These are phyloP conservation scores for Nannochloropsis oceanica DNA, from an alignment of 108 stramenopile genomes.

Conservation along the genomic window DNA sequence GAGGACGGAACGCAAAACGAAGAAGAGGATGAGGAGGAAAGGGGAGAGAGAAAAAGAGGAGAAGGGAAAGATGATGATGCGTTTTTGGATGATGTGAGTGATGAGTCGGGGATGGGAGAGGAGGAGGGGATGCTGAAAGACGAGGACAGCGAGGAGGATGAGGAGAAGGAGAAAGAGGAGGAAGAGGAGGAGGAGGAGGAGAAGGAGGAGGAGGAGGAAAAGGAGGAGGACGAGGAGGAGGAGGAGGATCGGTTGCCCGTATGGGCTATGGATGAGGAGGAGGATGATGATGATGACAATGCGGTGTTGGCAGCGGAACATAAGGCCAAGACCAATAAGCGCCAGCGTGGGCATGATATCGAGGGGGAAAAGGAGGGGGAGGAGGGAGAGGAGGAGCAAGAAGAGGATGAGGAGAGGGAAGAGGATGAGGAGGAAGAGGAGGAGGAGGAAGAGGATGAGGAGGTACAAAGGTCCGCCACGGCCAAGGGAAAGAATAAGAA, in stretches of 20 bases:
- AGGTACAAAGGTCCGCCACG: not conserved
- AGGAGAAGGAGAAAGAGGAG: constrained; percentile 2
- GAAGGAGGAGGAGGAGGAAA: constrained; percentile 18
- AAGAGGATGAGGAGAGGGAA: not conserved
- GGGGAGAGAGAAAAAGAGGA: not conserved
- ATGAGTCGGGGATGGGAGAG: not conserved
- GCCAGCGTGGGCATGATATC: not conserved
- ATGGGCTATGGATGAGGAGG: not conserved
- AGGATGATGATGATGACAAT: constrained; percentile 12
- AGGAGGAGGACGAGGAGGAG: constrained; percentile 1
- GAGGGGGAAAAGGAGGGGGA: not conserved
- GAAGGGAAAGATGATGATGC: not conserved
- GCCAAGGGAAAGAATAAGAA: not conserved
- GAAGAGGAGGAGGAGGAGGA: constrained; percentile 40
- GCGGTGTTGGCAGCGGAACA: not conserved
- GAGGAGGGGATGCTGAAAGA: constrained; percentile 20
- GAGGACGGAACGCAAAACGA: constrained; percentile 27
- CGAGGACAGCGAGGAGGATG: constrained; percentile 11
- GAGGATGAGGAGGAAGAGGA: not conserved
- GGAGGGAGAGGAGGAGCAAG: not conserved
- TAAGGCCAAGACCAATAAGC: not conserved
- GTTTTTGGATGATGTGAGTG: no score
- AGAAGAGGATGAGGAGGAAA: not conserved
- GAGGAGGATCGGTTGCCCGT: not conserved
- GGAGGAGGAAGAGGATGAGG: not conserved